phyloP scores from a whole-genome alignment of 441 rosid genomes.

The Manihot esculenta region DNA sequence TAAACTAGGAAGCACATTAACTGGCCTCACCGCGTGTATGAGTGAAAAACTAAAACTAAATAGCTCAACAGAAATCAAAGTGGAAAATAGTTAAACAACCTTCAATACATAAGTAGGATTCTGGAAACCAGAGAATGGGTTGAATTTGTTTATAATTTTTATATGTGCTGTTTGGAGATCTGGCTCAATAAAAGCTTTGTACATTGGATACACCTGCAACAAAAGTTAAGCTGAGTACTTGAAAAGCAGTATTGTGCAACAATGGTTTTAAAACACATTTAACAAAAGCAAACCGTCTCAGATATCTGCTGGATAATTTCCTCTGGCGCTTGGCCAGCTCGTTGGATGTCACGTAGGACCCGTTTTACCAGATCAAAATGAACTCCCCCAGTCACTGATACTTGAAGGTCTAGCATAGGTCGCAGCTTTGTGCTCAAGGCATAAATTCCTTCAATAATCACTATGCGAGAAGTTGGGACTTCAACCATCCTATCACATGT shows the following conservation, averaged over 20 bases:
- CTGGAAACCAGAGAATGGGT: constrained; percentile 95
- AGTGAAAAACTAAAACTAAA: constrained; percentile 9
- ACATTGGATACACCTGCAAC: constrained; percentile 96
- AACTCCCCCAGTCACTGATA: constrained; percentile 97
- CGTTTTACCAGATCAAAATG: constrained; percentile 99
- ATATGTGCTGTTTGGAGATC: constrained; percentile 97
- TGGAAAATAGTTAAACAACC: constrained; percentile 43
- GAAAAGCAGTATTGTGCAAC: constrained; percentile 13
- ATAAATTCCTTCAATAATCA: constrained; percentile 91
- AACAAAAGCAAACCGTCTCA: constrained; percentile 67
- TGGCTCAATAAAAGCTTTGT: constrained; percentile 98
- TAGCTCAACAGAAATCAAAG: constrained; percentile 15
- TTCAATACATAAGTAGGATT: constrained; percentile 92
- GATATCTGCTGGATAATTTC: constrained; percentile 98
- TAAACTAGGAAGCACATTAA: not conserved
- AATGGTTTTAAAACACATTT: constrained; percentile 5
- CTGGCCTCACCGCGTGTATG: not conserved
- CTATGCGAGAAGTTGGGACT: constrained; percentile 88
- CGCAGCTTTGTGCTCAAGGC: constrained; percentile 88
- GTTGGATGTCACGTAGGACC: constrained; percentile 94
- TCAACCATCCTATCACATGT: constrained; percentile 69
- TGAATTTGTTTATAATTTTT: constrained; percentile 87
- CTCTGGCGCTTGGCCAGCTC: constrained; percentile 98
- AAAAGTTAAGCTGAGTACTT: constrained; percentile 18
- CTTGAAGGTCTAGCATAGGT: constrained; percentile 82